A percentile compares a stretch with the other conserved stretches of the same genome.
Evolutionary conservation across 140 eudicot genomes (phyloP).

Genomic region (Ambrosia hybrid): DNA sequence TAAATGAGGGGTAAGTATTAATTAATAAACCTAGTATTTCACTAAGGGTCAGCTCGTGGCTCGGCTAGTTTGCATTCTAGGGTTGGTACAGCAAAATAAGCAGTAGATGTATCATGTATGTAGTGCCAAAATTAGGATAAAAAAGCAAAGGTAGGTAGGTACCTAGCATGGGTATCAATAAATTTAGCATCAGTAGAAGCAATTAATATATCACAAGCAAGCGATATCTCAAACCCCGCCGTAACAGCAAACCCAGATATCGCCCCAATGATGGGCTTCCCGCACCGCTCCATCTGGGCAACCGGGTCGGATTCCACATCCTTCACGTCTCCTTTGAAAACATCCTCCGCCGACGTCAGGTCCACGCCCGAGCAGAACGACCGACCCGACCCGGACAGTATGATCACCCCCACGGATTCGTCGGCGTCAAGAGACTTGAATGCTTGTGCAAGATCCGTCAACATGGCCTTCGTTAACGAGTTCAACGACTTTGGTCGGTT

Average conservation of each 20-base stretch:
- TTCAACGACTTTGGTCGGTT: slow-evolving; percentile 88
- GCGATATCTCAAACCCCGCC: slow-evolving; percentile 93
- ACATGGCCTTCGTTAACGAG: slow-evolving; percentile 79
- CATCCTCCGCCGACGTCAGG: slow-evolving; percentile 92
- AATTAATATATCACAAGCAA: slow-evolving; percentile 83
- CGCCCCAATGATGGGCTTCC: slow-evolving; percentile 87
- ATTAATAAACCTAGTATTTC: too few relatives aligned
- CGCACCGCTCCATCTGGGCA: slow-evolving; percentile 87
- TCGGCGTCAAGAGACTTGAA: slow-evolving; percentile 68
- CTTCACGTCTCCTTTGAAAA: slow-evolving; percentile 90
- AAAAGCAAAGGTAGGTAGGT: not conserved
- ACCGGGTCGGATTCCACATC: slow-evolving; percentile 72
- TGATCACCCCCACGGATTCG: slow-evolving; percentile 64
- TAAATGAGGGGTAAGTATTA: too few relatives aligned
- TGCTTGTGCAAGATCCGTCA: slow-evolving; percentile 58
- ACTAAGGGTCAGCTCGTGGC: too few relatives aligned
- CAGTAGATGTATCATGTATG: too few relatives aligned
- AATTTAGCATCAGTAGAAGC: slow-evolving; percentile 87
- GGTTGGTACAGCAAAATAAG: too few relatives aligned
- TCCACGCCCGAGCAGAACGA: slow-evolving; percentile 96
- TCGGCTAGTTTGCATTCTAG: not conserved
- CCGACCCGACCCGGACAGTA: slow-evolving; percentile 85
- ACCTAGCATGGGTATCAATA: slow-evolving; percentile 94
- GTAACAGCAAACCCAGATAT: slow-evolving; percentile 86
- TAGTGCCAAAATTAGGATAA: too few relatives aligned